A percentile compares a stretch with the other conserved stretches of the same genome.
phyloP scores from a whole-genome alignment of 1,284 basidiomycete species.

The Boletellus deceptivus region DNA sequence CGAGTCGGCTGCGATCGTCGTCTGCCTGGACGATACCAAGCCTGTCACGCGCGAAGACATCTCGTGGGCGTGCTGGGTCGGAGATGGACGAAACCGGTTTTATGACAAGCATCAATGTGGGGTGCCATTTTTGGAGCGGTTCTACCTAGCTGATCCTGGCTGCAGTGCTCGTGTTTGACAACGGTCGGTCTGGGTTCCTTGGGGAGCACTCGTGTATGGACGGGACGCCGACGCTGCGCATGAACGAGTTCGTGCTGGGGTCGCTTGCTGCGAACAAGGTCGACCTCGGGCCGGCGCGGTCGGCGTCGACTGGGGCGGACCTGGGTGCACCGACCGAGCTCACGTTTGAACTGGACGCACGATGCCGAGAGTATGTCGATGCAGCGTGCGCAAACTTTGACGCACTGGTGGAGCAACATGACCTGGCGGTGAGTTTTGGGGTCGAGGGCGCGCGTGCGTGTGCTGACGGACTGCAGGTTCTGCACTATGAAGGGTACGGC shows the following conservation, averaged over 20 bases:
- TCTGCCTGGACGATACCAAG: constrained; percentile 81
- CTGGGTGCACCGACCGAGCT: constrained; percentile 68
- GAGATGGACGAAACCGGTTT: constrained; percentile 90
- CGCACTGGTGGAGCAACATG: constrained; percentile 75
- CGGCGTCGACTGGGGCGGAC: constrained; percentile 40
- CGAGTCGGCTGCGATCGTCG: constrained; percentile 86
- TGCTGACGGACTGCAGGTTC: constrained; percentile 44
- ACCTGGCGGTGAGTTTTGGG: constrained; percentile 63
- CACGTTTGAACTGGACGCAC: constrained; percentile 66
- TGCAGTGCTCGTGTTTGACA: constrained; percentile 86
- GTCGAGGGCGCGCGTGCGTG: not conserved
- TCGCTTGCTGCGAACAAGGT: constrained; percentile 78
- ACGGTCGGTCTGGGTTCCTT: constrained; percentile 91
- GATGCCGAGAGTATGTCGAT: constrained; percentile 54
- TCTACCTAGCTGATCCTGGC: constrained; percentile 1
- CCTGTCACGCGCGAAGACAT: constrained; percentile 83
- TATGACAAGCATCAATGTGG: constrained; percentile 96
- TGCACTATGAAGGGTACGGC: constrained; percentile 92
- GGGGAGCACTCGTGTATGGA: constrained; percentile 94
- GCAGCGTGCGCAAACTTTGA: constrained; percentile 70
- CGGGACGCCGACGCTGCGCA: constrained; percentile 90
- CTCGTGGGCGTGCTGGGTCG: constrained; percentile 87
- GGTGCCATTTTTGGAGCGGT: not conserved
- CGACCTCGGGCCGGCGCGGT: constrained; percentile 57
- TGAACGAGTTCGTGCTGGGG: constrained; percentile 93